These are phyloP conservation scores for Trichosporon sp. DNA, from an alignment of 1,284 basidiomycete species.

Conservation along the genomic window DNA sequence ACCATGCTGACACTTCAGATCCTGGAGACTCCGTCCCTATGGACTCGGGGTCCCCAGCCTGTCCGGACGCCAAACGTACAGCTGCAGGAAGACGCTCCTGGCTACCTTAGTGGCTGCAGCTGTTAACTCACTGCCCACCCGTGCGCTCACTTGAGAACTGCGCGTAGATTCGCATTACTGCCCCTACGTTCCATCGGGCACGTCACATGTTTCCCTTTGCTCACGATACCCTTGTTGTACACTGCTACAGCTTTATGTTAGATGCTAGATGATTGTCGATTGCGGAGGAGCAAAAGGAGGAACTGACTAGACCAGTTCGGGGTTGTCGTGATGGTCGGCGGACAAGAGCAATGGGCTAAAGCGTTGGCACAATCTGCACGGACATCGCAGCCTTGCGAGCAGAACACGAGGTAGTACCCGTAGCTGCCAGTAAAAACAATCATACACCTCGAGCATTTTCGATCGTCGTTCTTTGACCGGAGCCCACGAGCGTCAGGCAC, in stretches of 20 bases:
- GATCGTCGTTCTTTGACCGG: neutral
- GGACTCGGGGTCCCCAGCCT: conserved; percentile 36
- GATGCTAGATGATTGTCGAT: neutral
- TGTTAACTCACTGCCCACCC: neutral
- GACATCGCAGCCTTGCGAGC: too few relatives aligned
- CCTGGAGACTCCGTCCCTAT: conserved; percentile 54
- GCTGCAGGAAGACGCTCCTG: conserved; percentile 29
- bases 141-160: too few relatives aligned
- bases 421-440: neutral
- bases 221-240: conserved; percentile 14
- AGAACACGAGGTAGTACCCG: neutral
- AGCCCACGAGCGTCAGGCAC: neutral
- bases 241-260: conserved; percentile 12
- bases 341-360: too few relatives aligned
- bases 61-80: conserved; percentile 26
- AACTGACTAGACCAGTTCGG: too few relatives aligned
- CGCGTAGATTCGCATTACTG: neutral
- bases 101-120: conserved; percentile 30
- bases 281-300: too few relatives aligned
- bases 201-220: neutral
- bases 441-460: neutral
- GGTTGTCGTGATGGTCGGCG: too few relatives aligned
- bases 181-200: neutral
- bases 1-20: conserved; percentile 42
- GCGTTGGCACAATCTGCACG: too few relatives aligned